Conservation (phyloP, 2,329 filamentous ascomycete genomes). For the Fusarium illudens region DNA sequence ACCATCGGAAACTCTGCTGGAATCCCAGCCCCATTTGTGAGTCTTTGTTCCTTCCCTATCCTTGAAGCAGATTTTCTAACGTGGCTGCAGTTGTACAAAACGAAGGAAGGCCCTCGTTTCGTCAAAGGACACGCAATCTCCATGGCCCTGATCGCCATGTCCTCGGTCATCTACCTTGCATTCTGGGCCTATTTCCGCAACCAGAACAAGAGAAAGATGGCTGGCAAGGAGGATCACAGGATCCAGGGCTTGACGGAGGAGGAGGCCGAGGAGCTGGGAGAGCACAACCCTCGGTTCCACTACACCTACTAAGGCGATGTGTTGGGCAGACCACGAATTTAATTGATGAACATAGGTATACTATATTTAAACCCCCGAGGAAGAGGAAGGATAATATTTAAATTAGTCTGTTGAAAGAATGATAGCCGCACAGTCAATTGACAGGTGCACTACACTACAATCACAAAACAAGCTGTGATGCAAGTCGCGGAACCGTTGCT, state of each 20-base stretch:
- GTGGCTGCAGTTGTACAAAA: conserved; percentile 38
- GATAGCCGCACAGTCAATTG: not conserved
- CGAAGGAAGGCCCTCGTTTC: conserved; percentile 53
- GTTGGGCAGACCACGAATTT: not conserved
- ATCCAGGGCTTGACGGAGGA: conserved; percentile 42
- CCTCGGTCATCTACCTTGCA: conserved; percentile 52
- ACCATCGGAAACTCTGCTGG: conserved; percentile 70
- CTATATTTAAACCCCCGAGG: not conserved
- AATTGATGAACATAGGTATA: not conserved
- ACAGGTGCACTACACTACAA: not conserved
- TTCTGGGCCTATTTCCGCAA: conserved; percentile 45
- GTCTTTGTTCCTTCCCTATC: not conserved
- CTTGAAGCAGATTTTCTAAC: not conserved
- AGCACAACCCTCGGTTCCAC: conserved; percentile 43
- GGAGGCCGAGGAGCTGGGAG: conserved; percentile 45
- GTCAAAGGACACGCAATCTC: conserved; percentile 61
- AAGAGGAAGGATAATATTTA: not conserved
- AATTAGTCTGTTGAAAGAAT: not conserved
- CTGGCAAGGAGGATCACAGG: conserved; percentile 43
- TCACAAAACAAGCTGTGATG: not conserved
- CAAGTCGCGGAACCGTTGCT: too few relatives aligned
- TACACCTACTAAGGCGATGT: conserved; percentile 40
- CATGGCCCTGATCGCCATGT: conserved; percentile 56
- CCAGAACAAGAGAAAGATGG: conserved; percentile 48
- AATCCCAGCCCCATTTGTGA: conserved; percentile 67